Evolutionary conservation across 129 eudicot species (phyloP), one percentile per base, ranked within the genome.

Genomic region (Lactuca sativa): DNA sequence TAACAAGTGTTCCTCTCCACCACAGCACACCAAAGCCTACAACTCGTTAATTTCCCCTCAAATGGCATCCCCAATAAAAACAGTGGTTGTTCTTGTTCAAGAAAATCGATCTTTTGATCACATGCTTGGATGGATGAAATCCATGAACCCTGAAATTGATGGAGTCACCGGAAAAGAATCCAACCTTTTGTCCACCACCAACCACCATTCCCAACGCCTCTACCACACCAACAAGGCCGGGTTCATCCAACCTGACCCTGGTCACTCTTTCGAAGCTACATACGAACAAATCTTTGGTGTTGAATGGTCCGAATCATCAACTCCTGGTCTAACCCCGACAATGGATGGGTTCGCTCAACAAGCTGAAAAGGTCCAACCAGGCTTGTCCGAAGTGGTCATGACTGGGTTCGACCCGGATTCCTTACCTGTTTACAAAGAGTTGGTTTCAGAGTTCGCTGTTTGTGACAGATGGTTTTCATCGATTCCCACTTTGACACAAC

Each of bases 391-490:
- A 62, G 67, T 81, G 9, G 96, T 92, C 59, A 92, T 92, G 97
- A 92, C 80, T 58, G 98, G 98, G 40, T 86, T 84, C 47, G 82
- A 77, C 25, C 98, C 98, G 0, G 98, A 92, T 4, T 30, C 66
- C n/a, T 37, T 92, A 33, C 98, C 96, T 2, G 91, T 92, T 72
- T 86, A 78, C 80, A 88, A 81, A 52, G 89, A 88, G 44, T 62
- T 88, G 80, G 80, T 88, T 30, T 66, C 85, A 0, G 89, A 89
- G 58, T 92, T 82, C 63, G 97, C 91, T 0, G 91, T 92, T 41
- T 92, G 97, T 66, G 97, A 92, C 57, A 55, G 96, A n/a, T 92
- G 98, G 98, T 88, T 88, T 70, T 73, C 95, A 4, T 88, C 98
- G 0, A 60, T 82, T 36, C 98, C 98, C 1, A 69, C 95, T 5